Base-by-base conservation (phyloP, 225 moss, liverwort and hornwort genomes). In the Climacium dendroides region DNA sequence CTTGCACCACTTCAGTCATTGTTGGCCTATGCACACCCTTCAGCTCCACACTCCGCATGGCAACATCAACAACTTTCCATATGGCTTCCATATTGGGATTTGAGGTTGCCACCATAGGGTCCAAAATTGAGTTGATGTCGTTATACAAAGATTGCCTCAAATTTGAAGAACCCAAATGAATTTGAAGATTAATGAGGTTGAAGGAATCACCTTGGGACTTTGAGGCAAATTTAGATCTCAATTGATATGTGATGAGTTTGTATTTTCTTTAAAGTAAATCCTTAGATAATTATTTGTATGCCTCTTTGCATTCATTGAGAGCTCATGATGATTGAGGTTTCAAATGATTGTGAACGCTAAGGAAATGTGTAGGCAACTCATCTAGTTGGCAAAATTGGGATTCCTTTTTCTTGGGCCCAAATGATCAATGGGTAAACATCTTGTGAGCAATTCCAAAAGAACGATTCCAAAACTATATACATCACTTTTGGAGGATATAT, bases 51-150 rank as follows among this genome's bases (percentile, higher is more conserved):
- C 88, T 71, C 16, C 89, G 35, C 84, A 96, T 77, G 28, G 94
- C 96, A 60, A 92, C 81, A 37, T 95, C 94, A 14, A 89, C 91
- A 39, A 96, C 34, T 88, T 87, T 95, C 94, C 93, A 93, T 5
- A 63, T 9, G 0, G 32, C 4, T 63, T 32, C 63, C 17, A 63
- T 63, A 9, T 63, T 17, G 17, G 63, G 63, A 32, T 63, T 63
- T 63, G 63, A 32, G 16, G 63, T 3, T 1, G 3, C 18, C 32
- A 63, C 32, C 5, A 2, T 2, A 17, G 32, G 32, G 4, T 32
- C 32, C 17, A 32, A 5, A 6, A 65, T 65, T 65, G 65, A 65
- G 5, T 6, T 11, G 10, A 65, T 65, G 65, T 65, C 2, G 8
- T 65, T 11, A 4, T 6, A 5, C 35, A 19, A 19, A 65, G 19